Conservation (phyloP, 352 stramenopile genomes). For the Pythium brassicae region DNA sequence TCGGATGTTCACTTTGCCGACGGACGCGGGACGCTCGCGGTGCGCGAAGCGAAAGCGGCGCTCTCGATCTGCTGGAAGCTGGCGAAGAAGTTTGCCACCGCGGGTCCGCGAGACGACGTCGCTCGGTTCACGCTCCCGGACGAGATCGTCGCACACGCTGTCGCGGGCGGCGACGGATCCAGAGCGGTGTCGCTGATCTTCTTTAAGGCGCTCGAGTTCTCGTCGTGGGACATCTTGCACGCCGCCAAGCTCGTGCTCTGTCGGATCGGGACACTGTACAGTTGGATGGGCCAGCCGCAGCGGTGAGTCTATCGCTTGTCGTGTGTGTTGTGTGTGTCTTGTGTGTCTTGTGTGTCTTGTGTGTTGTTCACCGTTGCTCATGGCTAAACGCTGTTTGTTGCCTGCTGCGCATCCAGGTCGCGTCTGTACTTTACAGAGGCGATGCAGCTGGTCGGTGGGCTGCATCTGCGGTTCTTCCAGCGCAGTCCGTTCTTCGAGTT, state of each 20-base stretch:
- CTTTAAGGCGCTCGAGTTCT: slow-evolving; percentile 66
- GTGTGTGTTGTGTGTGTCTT: too few species aligned
- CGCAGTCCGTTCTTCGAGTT: slow-evolving; percentile 61
- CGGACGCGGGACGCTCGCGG: slow-evolving; percentile 34
- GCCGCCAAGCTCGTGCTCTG: slow-evolving; percentile 53
- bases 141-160: slow-evolving; percentile 18
- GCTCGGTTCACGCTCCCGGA: slow-evolving; percentile 36
- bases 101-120: slow-evolving; percentile 8
- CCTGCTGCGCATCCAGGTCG: slow-evolving; percentile 17
- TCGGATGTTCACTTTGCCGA: slow-evolving; percentile 54
- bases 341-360: too few species aligned
- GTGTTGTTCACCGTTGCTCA: background rate
- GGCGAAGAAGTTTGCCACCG: slow-evolving; percentile 32
- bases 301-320: slow-evolving; percentile 24
- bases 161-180: background rate
- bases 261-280: slow-evolving; percentile 57
- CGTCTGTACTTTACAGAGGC: slow-evolving; percentile 55
- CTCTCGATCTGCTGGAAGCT: slow-evolving; percentile 71
- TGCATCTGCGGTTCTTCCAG: slow-evolving; percentile 51
- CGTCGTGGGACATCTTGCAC: slow-evolving; percentile 66
- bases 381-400: background rate
- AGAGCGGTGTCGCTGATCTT: slow-evolving; percentile 28
- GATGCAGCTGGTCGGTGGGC: slow-evolving; percentile 62
- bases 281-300: slow-evolving; percentile 37
- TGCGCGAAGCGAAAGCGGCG: slow-evolving; percentile 50